phyloP scores from a whole-genome alignment of 1,284 basidiomycete species.

The Austroboletus novae-zelandiae region DNA sequence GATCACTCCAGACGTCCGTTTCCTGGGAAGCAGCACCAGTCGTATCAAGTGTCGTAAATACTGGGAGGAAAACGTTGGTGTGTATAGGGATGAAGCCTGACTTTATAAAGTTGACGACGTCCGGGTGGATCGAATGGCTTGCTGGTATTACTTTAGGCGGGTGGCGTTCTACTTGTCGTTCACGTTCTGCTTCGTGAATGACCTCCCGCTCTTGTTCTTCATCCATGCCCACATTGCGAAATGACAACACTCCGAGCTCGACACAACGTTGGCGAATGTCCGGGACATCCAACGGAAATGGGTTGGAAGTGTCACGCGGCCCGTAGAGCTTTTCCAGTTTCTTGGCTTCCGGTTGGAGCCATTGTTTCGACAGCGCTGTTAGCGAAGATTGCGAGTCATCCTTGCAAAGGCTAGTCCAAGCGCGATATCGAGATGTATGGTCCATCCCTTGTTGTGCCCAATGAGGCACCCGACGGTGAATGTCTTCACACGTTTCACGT shows the following conservation, averaged over 20 bases:
- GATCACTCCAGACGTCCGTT: constrained; percentile 18
- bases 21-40: constrained; percentile 12
- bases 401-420: constrained; percentile 28
- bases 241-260: constrained; percentile 26
- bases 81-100: constrained; percentile 18
- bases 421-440: constrained; percentile 33
- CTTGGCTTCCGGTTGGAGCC: constrained; percentile 42
- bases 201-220: constrained; percentile 55
- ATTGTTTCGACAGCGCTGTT: constrained; percentile 25
- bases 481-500: constrained; percentile 43
- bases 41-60: constrained; percentile 11
- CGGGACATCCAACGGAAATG: constrained; percentile 6
- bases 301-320: neutral
- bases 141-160: constrained; percentile 24
- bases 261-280: constrained; percentile 29
- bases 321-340: constrained; percentile 39
- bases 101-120: constrained; percentile 16
- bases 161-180: constrained; percentile 34
- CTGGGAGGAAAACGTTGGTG: constrained; percentile 4
- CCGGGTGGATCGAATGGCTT: constrained; percentile 15
- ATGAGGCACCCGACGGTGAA: constrained; percentile 24
- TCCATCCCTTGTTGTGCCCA: constrained; percentile 22
- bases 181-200: constrained; percentile 41
- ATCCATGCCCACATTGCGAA: constrained; percentile 27
- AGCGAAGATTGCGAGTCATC: neutral